phyloP scores from a whole-genome alignment of 106 monocot genomes.

The Acanthochlamys bracteata region DNA sequence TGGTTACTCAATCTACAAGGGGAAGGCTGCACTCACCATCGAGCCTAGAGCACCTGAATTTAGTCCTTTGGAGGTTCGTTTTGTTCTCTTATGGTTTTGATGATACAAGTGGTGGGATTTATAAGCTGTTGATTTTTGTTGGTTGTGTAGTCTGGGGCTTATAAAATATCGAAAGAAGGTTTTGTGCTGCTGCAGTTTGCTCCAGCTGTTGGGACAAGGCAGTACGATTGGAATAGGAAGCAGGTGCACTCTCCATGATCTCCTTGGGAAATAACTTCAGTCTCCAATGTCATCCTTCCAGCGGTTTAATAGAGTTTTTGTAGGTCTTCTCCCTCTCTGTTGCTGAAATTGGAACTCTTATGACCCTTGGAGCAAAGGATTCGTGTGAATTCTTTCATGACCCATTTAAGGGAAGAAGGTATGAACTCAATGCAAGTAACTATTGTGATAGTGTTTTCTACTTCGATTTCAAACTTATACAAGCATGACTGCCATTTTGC shows the following conservation, averaged over 20 bases:
- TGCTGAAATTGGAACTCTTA: conserved; percentile 69
- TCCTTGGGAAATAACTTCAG: too few relatives aligned
- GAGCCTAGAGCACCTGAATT: conserved; percentile 84
- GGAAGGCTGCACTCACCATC: conserved; percentile 81
- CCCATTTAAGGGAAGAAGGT: conserved; percentile 92
- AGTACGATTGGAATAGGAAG: conserved; percentile 91
- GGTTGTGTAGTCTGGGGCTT: conserved; percentile 62
- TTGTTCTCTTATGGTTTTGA: background rate
- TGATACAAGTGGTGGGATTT: background rate
- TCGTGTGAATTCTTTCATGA: conserved; percentile 94
- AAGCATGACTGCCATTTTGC: too few relatives aligned
- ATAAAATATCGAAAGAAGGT: conserved; percentile 80
- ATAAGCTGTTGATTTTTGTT: background rate
- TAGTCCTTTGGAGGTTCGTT: conserved; percentile 57
- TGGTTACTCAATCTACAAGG: conserved; percentile 86
- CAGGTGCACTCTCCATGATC: too few relatives aligned
- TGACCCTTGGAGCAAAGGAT: conserved; percentile 74
- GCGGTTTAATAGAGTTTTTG: too few relatives aligned
- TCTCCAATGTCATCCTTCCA: background rate
- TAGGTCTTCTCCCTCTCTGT: conserved; percentile 85
- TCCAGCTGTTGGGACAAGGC: conserved; percentile 59
- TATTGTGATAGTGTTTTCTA: too few relatives aligned
- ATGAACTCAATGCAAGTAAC: background rate
- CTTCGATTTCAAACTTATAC: too few relatives aligned
- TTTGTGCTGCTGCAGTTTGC: conserved; percentile 81